Conservation (phyloP, 2,329 filamentous ascomycete species). For the Neoscytalidium dimidiatum region DNA sequence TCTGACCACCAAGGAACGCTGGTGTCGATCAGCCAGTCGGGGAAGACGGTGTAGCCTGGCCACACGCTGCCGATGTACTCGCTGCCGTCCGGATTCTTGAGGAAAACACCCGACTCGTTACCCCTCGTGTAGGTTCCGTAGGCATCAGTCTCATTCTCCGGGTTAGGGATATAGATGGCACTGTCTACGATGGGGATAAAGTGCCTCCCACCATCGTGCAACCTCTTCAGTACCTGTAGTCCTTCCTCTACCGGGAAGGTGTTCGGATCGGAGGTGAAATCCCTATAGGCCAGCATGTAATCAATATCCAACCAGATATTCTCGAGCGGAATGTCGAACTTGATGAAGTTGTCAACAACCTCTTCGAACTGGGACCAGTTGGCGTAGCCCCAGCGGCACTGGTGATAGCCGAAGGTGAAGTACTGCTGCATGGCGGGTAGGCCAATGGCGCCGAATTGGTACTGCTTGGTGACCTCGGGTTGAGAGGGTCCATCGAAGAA, state of each 20-base stretch:
- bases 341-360: constrained; percentile 55
- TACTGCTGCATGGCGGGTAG: constrained; percentile 79
- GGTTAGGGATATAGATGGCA: constrained; percentile 72
- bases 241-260: constrained; percentile 54
- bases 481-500: constrained; percentile 75
- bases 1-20: constrained; percentile 62
- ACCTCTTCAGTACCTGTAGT: constrained; percentile 52
- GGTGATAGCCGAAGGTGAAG: constrained; percentile 79
- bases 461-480: constrained; percentile 68
- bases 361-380: constrained; percentile 69
- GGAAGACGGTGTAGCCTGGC: constrained; percentile 63
- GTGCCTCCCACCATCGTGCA: constrained; percentile 58
- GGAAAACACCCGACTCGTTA: constrained; percentile 50
- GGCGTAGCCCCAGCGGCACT: constrained; percentile 80
- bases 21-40: constrained; percentile 62
- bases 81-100: constrained; percentile 57
- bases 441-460: constrained; percentile 67
- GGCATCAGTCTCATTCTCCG: constrained; percentile 64
- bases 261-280: constrained; percentile 59
- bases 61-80: constrained; percentile 58
- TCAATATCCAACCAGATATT: constrained; percentile 50
- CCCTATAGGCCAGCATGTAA: constrained; percentile 61
- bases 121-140: constrained; percentile 56
- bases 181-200: constrained; percentile 64
- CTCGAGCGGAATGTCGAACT: constrained; percentile 57